phyloP scores from a whole-genome alignment of 331 rosid genomes.

The Pyrus hybrid region DNA sequence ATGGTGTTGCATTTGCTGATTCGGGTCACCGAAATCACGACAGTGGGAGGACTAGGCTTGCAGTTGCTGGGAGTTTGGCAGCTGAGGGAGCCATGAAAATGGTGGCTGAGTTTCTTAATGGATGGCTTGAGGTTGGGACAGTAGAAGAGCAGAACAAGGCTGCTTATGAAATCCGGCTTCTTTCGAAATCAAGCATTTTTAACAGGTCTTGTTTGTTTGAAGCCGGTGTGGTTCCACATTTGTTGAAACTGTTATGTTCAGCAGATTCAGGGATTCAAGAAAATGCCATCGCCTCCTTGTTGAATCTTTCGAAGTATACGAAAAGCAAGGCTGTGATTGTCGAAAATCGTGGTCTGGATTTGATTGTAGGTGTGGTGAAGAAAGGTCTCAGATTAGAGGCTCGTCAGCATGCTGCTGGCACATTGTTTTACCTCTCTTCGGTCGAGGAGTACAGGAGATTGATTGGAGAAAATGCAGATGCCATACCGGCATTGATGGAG shows the following conservation, averaged over 20 bases:
- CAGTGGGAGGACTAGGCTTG: constrained; percentile 4
- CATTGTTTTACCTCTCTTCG: constrained; percentile 65
- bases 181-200: constrained; percentile 66
- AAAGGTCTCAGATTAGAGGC: constrained; percentile 41
- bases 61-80: constrained; percentile 30
- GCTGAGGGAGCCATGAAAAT: constrained; percentile 43
- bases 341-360: constrained; percentile 43
- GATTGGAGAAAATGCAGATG: constrained; percentile 51
- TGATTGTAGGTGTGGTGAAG: constrained; percentile 41
- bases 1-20: constrained; percentile 30
- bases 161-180: constrained; percentile 53
- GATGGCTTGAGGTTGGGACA: constrained; percentile 23
- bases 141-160: constrained; percentile 36
- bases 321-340: constrained; percentile 36
- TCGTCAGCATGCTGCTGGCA: constrained; percentile 60
- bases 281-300: constrained; percentile 57
- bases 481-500: constrained; percentile 42
- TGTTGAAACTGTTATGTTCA: constrained; percentile 36
- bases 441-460: constrained; percentile 35
- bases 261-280: constrained; percentile 43
- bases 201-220: constrained; percentile 65
- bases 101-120: constrained; percentile 33
- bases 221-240: constrained; percentile 39
- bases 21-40: constrained; percentile 29
- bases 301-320: constrained; percentile 63